These are phyloP conservation scores for Euptelea pleiosperma DNA, from an alignment of 164 flowering plant genomes.

Conservation along the genomic window DNA sequence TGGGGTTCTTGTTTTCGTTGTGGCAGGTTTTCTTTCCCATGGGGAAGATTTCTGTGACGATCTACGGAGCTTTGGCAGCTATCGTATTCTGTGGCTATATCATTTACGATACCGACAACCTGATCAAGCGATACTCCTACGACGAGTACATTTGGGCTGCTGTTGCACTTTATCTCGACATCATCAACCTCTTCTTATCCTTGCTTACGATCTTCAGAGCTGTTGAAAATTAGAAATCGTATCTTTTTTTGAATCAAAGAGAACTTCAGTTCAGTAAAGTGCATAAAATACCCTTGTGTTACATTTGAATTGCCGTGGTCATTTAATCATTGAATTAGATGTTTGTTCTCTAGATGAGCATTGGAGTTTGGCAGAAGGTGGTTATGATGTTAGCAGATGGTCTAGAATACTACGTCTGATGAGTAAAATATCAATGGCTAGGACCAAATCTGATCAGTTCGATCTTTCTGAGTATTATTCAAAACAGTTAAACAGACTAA, in stretches of 20 bases:
- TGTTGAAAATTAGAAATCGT: constrained; percentile 36
- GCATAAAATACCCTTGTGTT: too few relatives aligned
- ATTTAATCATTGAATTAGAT: too few relatives aligned
- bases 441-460: too few relatives aligned
- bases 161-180: constrained; percentile 66
- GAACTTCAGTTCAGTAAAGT: background rate
- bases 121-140: constrained; percentile 80
- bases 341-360: too few relatives aligned
- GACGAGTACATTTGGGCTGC: constrained; percentile 98
- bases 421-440: too few relatives aligned
- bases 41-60: constrained; percentile 64
- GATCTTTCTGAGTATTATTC: too few relatives aligned
- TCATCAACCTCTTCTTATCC: constrained; percentile 79
- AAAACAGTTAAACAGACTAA: too few relatives aligned
- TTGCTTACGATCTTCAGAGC: constrained; percentile 66
- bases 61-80: constrained; percentile 71
- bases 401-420: too few relatives aligned
- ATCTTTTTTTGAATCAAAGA: background rate
- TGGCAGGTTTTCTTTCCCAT: constrained; percentile 75
- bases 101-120: constrained; percentile 85
- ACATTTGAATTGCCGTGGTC: too few relatives aligned
- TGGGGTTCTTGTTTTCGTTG: background rate
- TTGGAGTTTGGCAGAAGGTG: too few relatives aligned
- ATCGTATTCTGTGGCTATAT: constrained; percentile 85
- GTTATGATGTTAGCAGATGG: too few relatives aligned